Conservation (phyloP, 306 rosid species). For the Fragaria iinumae region DNA sequence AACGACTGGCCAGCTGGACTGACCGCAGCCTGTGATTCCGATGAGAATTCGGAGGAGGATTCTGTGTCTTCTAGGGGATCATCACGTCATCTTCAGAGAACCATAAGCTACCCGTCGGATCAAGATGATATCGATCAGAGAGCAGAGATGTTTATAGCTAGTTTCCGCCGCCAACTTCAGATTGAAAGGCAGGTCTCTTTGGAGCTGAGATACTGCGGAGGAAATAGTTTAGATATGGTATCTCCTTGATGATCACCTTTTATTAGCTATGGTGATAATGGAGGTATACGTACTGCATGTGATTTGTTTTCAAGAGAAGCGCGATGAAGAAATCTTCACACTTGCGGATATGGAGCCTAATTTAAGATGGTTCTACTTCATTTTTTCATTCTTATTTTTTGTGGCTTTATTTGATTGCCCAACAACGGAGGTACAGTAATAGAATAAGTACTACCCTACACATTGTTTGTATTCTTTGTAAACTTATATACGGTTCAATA, state of each 20-base stretch:
- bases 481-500: background rate
- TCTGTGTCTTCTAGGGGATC: constrained; percentile 25
- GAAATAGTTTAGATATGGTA: constrained; percentile 32
- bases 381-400: background rate
- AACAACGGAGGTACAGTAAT: background rate
- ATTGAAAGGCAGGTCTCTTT: constrained; percentile 75
- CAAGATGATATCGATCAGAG: constrained; percentile 64
- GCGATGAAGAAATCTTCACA: background rate
- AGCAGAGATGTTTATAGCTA: constrained; percentile 68
- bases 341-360: background rate
- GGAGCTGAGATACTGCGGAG: constrained; percentile 52
- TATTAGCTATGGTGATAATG: background rate
- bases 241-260: constrained; percentile 29
- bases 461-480: background rate
- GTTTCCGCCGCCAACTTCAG: constrained; percentile 65
- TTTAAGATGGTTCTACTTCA: background rate
- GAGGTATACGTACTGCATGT: background rate
- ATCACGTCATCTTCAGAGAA: constrained; percentile 43
- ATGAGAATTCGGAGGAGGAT: constrained; percentile 13
- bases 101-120: constrained; percentile 52
- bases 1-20: constrained; percentile 54
- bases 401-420: background rate
- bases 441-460: background rate
- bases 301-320: background rate
- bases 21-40: constrained; percentile 19